A percentile compares a stretch with the other conserved stretches of the same genome.
Conservation (phyloP, 2,329 filamentous ascomycete genomes). For the Diplodia corticola region DNA sequence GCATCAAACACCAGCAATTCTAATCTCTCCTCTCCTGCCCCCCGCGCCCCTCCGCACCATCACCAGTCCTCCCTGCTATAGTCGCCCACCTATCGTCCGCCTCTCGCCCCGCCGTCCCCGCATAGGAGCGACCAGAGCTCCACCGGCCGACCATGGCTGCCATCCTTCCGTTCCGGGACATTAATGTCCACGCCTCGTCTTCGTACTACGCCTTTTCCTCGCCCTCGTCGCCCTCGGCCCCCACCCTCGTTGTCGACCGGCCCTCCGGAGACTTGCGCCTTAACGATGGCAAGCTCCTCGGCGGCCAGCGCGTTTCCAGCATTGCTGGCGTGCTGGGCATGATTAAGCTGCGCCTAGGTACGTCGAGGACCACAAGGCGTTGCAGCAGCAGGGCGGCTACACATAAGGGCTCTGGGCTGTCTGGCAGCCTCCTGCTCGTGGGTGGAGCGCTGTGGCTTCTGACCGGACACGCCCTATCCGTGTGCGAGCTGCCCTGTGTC, state of each 20-base stretch:
- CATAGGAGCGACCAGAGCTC: not conserved
- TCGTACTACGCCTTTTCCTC: slow-evolving; percentile 97
- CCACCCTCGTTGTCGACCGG: slow-evolving; percentile 83
- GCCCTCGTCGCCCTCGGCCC: slow-evolving; percentile 86
- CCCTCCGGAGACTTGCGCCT: slow-evolving; percentile 89
- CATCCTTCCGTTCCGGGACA: slow-evolving; percentile 81
- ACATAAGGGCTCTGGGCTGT: not conserved
- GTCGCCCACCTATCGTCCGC: not conserved
- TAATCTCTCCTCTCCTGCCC: slow-evolving; percentile 7
- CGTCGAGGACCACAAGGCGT: slow-evolving; percentile 1
- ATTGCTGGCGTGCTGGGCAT: slow-evolving; percentile 94
- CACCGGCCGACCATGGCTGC: slow-evolving; percentile 46
- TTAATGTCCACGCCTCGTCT: slow-evolving; percentile 90
- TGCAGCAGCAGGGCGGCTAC: not conserved
- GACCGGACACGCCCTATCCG: not conserved
- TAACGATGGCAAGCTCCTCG: slow-evolving; percentile 73
- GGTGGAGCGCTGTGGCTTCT: not conserved
- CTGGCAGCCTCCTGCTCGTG: not conserved
- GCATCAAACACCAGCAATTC: slow-evolving; percentile 15
- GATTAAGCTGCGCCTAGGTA: slow-evolving; percentile 89
- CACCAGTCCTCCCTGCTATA: not conserved
- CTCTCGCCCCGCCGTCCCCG: not conserved
- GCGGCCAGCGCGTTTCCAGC: slow-evolving; percentile 84
- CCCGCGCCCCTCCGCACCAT: slow-evolving; percentile 14
- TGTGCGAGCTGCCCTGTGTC: slow-evolving; percentile 25